These are phyloP conservation scores for Calonectria honghensis DNA, from an alignment of 2,329 filamentous ascomycete genomes.

Conservation along the genomic window DNA sequence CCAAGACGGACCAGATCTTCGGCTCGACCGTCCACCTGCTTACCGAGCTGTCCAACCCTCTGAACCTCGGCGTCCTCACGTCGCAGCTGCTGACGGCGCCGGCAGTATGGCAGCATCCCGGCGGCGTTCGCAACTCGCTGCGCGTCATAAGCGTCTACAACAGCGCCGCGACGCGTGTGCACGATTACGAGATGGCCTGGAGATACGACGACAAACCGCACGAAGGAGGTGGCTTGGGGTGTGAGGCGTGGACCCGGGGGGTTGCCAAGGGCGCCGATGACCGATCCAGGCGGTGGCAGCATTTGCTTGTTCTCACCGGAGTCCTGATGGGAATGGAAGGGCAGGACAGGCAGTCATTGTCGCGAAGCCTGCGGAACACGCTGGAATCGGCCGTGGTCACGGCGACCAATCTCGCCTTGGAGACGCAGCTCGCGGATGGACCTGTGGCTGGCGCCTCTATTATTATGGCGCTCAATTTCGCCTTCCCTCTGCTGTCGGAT, in stretches of 20 bases:
- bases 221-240: conserved; percentile 66
- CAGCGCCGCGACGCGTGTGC: conserved; percentile 75
- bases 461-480: conserved; percentile 84
- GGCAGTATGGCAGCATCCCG: conserved; percentile 79
- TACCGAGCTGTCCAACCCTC: conserved; percentile 81
- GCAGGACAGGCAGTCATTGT: conserved; percentile 78
- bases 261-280: conserved; percentile 75
- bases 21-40: conserved; percentile 81
- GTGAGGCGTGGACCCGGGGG: conserved; percentile 74
- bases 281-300: conserved; percentile 83
- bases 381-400: conserved; percentile 84
- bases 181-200: conserved; percentile 67
- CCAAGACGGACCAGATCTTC: conserved; percentile 74
- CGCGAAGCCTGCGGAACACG: conserved; percentile 77
- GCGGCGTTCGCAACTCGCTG: conserved; percentile 77
- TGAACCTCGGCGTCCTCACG: conserved; percentile 83
- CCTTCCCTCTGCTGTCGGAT: conserved; percentile 82
- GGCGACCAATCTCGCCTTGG: conserved; percentile 85
- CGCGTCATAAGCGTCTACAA: conserved; percentile 83
- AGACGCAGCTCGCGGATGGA: conserved; percentile 64
- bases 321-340: conserved; percentile 85
- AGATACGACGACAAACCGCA: conserved; percentile 56
- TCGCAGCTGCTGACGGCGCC: conserved; percentile 83
- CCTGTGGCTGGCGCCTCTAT: conserved; percentile 71
- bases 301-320: conserved; percentile 86